phyloP scores from a whole-genome alignment of 2,329 filamentous ascomycete species.

The Akanthomyces muscarius region DNA sequence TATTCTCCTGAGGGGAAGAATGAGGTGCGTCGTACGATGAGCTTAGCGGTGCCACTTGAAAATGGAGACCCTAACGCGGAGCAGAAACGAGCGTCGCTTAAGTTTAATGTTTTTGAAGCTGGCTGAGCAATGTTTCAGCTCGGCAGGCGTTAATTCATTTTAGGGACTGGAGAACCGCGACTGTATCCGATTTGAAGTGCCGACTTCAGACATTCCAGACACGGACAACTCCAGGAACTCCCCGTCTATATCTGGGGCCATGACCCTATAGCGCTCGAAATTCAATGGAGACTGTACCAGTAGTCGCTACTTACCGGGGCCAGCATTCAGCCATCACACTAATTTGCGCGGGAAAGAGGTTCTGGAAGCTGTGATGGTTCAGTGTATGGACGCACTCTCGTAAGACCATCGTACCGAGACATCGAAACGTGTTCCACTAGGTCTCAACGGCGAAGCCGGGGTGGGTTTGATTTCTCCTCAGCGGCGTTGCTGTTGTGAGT shows the following conservation, averaged over 20 bases:
- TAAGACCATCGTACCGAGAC: not conserved
- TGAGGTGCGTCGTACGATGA: constrained; percentile 3
- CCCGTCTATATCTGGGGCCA: not conserved
- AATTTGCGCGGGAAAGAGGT: not conserved
- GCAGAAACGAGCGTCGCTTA: not conserved
- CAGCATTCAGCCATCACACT: not conserved
- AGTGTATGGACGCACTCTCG: not conserved
- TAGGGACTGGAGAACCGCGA: not conserved
- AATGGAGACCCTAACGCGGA: not conserved
- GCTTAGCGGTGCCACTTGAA: constrained; percentile 2
- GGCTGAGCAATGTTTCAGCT: not conserved
- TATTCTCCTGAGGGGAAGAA: not conserved
- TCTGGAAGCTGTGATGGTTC: too few species aligned
- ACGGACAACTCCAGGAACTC: not conserved
- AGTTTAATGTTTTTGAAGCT: not conserved
- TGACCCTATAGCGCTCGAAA: not conserved
- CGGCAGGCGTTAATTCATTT: not conserved
- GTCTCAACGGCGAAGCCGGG: not conserved
- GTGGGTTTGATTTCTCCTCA: not conserved
- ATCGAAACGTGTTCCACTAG: not conserved
- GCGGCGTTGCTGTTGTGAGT: not conserved
- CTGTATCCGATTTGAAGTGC: not conserved
- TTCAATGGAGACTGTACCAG: not conserved
- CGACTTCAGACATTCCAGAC: not conserved
- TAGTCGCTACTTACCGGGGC: not conserved